Conservation (phyloP, 2,329 filamentous ascomycete genomes). For the Blastomyces parvus region DNA sequence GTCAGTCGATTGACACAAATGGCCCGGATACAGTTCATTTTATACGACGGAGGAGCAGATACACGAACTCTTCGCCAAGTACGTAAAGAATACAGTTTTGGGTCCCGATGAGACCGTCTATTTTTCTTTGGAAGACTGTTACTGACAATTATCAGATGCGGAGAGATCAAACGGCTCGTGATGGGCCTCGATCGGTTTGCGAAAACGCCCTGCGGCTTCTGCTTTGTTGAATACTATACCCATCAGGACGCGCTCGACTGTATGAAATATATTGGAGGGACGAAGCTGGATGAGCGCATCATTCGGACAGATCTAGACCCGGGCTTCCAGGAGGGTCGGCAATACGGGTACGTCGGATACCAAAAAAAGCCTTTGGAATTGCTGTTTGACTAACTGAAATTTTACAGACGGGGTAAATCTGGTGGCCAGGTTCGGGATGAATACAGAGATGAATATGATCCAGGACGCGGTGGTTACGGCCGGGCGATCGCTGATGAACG, state of each 20-base stretch:
- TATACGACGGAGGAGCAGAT: constrained; percentile 99
- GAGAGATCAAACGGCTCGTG: constrained; percentile 93
- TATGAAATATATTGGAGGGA: constrained; percentile 97
- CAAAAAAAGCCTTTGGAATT: not conserved
- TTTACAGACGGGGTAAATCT: constrained; percentile 65
- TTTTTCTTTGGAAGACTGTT: constrained; percentile 11
- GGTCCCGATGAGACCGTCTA: not conserved
- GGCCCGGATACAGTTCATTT: constrained; percentile 59
- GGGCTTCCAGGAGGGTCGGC: constrained; percentile 88
- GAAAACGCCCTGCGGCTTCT: constrained; percentile 98
- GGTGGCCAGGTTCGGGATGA: constrained; percentile 96
- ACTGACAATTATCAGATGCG: constrained; percentile 43
- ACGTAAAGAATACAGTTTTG: constrained; percentile 15
- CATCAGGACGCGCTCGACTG: constrained; percentile 96
- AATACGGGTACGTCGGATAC: constrained; percentile 59
- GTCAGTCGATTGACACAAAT: not conserved
- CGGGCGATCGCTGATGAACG: constrained; percentile 61
- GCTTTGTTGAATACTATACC: constrained; percentile 98
- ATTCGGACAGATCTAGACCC: constrained; percentile 93
- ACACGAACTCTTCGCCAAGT: constrained; percentile 91
- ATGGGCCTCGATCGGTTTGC: constrained; percentile 97
- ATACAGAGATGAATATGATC: constrained; percentile 94
- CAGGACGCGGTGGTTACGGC: constrained; percentile 82
- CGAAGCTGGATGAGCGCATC: constrained; percentile 93
- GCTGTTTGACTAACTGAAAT: constrained; percentile 16